phyloP scores from a whole-genome alignment of 2,329 filamentous ascomycete genomes.

The Beauveria brongniartii region DNA sequence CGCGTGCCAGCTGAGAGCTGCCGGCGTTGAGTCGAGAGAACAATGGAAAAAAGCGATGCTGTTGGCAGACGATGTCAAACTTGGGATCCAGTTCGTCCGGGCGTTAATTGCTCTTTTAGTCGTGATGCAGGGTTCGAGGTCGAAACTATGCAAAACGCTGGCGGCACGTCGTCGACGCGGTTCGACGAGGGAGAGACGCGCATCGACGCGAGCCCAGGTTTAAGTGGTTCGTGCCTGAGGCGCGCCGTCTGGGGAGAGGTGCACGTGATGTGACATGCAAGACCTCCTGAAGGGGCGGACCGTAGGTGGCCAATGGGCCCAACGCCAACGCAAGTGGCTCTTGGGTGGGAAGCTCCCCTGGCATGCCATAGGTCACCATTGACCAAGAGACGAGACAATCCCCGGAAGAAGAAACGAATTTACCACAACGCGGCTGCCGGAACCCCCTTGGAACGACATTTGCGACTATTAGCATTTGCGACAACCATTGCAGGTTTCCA shows the following conservation, averaged over 20 bases:
- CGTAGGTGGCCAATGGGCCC: slow-evolving; percentile 16
- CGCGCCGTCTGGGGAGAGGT: slow-evolving; percentile 10
- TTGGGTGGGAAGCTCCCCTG: slow-evolving; percentile 7
- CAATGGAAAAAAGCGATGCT: neutral
- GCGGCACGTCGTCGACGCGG: slow-evolving; percentile 31
- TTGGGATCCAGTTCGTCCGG: neutral
- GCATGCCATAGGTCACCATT: slow-evolving; percentile 7
- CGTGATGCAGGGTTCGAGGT: slow-evolving; percentile 16
- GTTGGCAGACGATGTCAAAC: neutral
- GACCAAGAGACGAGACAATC: slow-evolving; percentile 5
- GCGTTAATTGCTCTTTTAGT: neutral
- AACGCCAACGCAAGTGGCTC: slow-evolving; percentile 15
- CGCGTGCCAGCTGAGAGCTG: neutral
- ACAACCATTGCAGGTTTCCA: neutral
- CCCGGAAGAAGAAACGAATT: neutral
- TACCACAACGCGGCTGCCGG: neutral
- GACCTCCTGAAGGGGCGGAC: slow-evolving; percentile 17
- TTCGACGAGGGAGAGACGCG: slow-evolving; percentile 26
- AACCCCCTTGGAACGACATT: neutral
- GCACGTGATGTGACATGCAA: slow-evolving; percentile 25
- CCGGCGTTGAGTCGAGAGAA: neutral
- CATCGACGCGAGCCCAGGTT: slow-evolving; percentile 29
- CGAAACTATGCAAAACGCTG: slow-evolving; percentile 21
- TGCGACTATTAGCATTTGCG: neutral
- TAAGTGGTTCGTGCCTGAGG: slow-evolving; percentile 29